Evolutionary conservation across 2,329 filamentous ascomycete genomes (phyloP).

Genomic region (Ramularia endophylla): DNA sequence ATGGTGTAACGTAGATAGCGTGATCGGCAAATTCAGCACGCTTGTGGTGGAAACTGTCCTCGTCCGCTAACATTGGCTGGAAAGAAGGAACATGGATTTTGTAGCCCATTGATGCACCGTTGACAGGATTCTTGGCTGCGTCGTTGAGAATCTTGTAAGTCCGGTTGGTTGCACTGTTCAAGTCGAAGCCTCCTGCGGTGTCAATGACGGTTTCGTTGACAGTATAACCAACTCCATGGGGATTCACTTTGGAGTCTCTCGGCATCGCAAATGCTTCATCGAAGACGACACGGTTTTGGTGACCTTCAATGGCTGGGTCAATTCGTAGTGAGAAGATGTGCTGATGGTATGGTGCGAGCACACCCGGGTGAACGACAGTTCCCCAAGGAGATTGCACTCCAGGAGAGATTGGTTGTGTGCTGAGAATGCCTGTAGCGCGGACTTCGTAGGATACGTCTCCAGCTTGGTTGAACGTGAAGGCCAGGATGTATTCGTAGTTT

Average conservation of each 20-base stretch:
- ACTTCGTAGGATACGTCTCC: slow-evolving; percentile 89
- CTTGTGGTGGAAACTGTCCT: slow-evolving; percentile 79
- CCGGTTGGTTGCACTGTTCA: slow-evolving; percentile 69
- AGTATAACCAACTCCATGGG: slow-evolving; percentile 85
- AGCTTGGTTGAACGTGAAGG: slow-evolving; percentile 87
- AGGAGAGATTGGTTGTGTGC: slow-evolving; percentile 77
- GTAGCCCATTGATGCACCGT: slow-evolving; percentile 76
- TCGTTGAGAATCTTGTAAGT: slow-evolving; percentile 91
- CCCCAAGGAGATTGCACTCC: slow-evolving; percentile 86
- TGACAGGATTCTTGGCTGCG: slow-evolving; percentile 76
- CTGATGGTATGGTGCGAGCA: slow-evolving; percentile 95
- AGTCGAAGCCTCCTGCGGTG: slow-evolving; percentile 67
- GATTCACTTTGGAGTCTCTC: slow-evolving; percentile 72
- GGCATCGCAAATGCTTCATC: slow-evolving; percentile 67
- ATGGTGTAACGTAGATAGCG: slow-evolving; percentile 68
- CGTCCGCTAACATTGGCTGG: slow-evolving; percentile 70
- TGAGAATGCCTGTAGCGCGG: slow-evolving; percentile 83
- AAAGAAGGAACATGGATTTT: slow-evolving; percentile 87
- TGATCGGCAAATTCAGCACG: slow-evolving; percentile 82
- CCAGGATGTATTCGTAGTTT: slow-evolving; percentile 85
- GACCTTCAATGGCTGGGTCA: slow-evolving; percentile 80
- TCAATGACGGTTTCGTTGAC: slow-evolving; percentile 74
- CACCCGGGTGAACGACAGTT: slow-evolving; percentile 82
- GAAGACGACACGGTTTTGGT: slow-evolving; percentile 78
- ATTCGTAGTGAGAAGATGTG: slow-evolving; percentile 89